Evolutionary conservation across 129 eudicot genomes (phyloP).

Genomic region (Escallonia herrerae): DNA sequence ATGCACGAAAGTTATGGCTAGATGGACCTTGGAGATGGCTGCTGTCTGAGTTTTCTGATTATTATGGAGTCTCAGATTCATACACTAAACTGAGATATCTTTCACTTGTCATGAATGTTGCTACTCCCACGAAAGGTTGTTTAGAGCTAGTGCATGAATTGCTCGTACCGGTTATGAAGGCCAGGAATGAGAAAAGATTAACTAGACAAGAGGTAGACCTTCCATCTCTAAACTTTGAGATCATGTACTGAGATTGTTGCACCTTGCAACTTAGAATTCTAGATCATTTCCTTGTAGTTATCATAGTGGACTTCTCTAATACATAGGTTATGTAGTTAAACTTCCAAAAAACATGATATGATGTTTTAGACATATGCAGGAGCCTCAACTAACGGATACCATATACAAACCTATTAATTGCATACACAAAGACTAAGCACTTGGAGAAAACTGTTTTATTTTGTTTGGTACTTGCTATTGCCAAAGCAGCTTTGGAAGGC

Average conservation of each 20-base stretch:
- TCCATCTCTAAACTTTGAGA: neutral
- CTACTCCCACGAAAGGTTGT: conserved; percentile 91
- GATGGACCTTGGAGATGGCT: conserved; percentile 88
- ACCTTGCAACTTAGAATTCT: neutral
- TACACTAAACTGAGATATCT: conserved; percentile 88
- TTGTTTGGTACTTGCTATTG: too few species aligned
- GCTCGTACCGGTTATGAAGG: conserved; percentile 71
- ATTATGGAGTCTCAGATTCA: conserved; percentile 87
- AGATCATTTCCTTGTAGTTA: too few species aligned
- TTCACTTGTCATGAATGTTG: conserved; percentile 79
- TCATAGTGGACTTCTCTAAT: too few species aligned
- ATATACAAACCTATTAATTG: too few species aligned
- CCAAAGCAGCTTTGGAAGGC: too few species aligned
- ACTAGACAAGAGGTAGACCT: conserved; percentile 82
- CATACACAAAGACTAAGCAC: too few species aligned
- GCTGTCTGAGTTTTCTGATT: conserved; percentile 68
- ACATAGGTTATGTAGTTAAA: too few species aligned
- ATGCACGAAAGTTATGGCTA: conserved; percentile 58
- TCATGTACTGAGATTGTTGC: neutral
- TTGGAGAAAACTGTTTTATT: too few species aligned
- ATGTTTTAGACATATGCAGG: too few species aligned
- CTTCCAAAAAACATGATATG: too few species aligned
- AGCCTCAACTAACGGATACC: too few species aligned
- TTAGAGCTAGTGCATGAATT: conserved; percentile 71
- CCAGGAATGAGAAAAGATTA: conserved; percentile 67